Evolutionary conservation across 169 alveolate genomes (phyloP), one percentile per base, ranked within the genome.

Genomic region (Besnoitia besnoiti): DNA sequence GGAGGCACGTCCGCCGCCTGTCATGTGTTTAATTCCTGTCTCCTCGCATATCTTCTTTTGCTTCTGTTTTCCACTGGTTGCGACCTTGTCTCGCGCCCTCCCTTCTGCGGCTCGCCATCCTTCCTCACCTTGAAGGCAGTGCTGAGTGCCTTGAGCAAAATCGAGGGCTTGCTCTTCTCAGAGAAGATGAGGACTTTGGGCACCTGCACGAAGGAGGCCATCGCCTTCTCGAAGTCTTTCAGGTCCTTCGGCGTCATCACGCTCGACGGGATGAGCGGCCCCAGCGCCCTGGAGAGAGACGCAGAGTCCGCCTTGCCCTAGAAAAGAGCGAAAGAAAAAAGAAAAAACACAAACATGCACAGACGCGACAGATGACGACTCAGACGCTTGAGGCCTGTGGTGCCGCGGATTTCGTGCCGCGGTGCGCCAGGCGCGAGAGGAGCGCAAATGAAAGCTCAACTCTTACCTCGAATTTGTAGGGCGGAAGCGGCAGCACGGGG

Each of bases 401-500:
- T n/a, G 80, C 80, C 8, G 80, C 80, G 24, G 42, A 67, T 8
- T 10, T n/a, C 12, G n/a, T n/a, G 16, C 80, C 80, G 39, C 37
- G 37, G 42, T 67, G 8, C 42, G 12, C 80, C 24, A 27, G 37
- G 24, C 39, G 24, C 37, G 24, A 12, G 7, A 10, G 80, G 42
- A 67, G n/a, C n/a, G n/a, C n/a, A n/a, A n/a, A n/a, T n/a, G n/a
- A 8, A n/a, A 10, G 80, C 46, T 37, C 8, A 7, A 1, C 21
- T 10, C 85, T 44, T 16, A 55, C 93, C 90, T 76, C 67, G 75
- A n/a, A 55, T 33, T 89, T 61, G 85, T 39, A 51, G 42, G 90
- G 84, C 24, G 93, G 93, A 7, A 79, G 44, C 33, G 95, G 95
- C 77, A 94, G 93, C 19, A 95, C 98, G 50, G 97, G 96, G 95